phyloP scores from a whole-genome alignment of 2,329 filamentous ascomycete genomes.

The Xylogone sp. region DNA sequence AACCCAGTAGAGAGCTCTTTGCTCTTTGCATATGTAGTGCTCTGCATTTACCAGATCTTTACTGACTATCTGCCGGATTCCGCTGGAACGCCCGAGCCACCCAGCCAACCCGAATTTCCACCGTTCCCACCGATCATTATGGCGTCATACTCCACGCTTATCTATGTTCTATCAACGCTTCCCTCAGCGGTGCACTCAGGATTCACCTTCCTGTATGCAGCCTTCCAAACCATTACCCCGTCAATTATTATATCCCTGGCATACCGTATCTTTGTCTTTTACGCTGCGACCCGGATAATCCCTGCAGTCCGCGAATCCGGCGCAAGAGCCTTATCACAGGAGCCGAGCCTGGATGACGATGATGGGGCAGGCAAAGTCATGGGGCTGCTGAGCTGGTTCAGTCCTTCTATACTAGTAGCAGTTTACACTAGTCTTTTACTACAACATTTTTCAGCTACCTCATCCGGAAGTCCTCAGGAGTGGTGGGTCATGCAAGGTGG shows the following conservation, averaged over 20 bases:
- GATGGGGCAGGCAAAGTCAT: constrained; percentile 78
- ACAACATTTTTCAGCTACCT: constrained; percentile 85
- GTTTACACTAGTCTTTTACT: constrained; percentile 94
- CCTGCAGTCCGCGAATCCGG: constrained; percentile 87
- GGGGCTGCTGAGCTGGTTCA: constrained; percentile 87
- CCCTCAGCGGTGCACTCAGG: constrained; percentile 79
- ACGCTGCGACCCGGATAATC: constrained; percentile 92
- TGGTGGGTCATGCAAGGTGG: constrained; percentile 87
- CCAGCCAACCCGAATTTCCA: constrained; percentile 79
- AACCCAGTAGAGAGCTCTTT: constrained; percentile 94
- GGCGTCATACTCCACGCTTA: constrained; percentile 91
- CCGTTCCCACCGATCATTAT: constrained; percentile 97
- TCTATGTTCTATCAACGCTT: constrained; percentile 79
- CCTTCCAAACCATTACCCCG: constrained; percentile 91
- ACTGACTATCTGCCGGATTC: constrained; percentile 86
- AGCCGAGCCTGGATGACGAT: constrained; percentile 79
- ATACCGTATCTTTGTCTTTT: constrained; percentile 92
- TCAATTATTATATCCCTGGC: constrained; percentile 93
- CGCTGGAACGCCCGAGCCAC: constrained; percentile 49
- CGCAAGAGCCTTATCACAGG: constrained; percentile 75
- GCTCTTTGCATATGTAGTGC: constrained; percentile 94
- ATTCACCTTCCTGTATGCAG: constrained; percentile 82
- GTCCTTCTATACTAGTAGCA: constrained; percentile 87
- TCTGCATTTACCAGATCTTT: constrained; percentile 98
- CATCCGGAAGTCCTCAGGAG: constrained; percentile 55